Percentiles rank a stretch among this genome's conserved stretches.
phyloP scores from a whole-genome alignment of 1,284 basidiomycete genomes.

The Bjerkandera adusta region DNA sequence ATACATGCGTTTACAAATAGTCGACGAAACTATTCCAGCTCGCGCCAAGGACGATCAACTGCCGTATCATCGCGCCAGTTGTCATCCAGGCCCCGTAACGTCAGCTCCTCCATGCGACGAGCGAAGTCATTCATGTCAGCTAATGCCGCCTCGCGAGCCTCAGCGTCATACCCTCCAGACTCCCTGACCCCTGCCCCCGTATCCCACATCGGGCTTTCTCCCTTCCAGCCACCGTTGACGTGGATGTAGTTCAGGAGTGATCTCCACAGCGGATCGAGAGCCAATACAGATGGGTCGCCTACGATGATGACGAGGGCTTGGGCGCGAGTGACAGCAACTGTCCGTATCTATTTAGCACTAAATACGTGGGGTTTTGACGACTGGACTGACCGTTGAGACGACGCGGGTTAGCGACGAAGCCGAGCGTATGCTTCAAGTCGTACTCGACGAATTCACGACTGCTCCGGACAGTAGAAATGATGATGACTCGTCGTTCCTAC shows the following conservation, averaged over 20 bases:
- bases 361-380: neutral
- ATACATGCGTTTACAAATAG: neutral
- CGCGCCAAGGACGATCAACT: constrained; percentile 49
- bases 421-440: constrained; percentile 41
- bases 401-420: constrained; percentile 42
- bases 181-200: constrained; percentile 30
- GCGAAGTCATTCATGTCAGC: constrained; percentile 54
- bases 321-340: constrained; percentile 46
- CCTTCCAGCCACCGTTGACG: constrained; percentile 44
- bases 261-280: constrained; percentile 49
- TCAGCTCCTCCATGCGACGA: constrained; percentile 42
- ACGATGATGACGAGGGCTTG: constrained; percentile 56
- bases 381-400: constrained; percentile 43
- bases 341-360: constrained; percentile 3
- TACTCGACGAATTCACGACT: constrained; percentile 34
- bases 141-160: constrained; percentile 29
- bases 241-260: constrained; percentile 51
- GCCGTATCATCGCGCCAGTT: constrained; percentile 40
- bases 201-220: constrained; percentile 50
- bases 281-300: constrained; percentile 51
- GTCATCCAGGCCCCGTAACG: constrained; percentile 34
- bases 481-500: constrained; percentile 41
- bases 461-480: constrained; percentile 46
- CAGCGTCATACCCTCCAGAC: constrained; percentile 27
- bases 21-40: constrained; percentile 26